Evolutionary conservation across 345 rosid species (phyloP), one percentile per base, ranked within the genome.

Genomic region (Cardamine chenopodiifolia): DNA sequence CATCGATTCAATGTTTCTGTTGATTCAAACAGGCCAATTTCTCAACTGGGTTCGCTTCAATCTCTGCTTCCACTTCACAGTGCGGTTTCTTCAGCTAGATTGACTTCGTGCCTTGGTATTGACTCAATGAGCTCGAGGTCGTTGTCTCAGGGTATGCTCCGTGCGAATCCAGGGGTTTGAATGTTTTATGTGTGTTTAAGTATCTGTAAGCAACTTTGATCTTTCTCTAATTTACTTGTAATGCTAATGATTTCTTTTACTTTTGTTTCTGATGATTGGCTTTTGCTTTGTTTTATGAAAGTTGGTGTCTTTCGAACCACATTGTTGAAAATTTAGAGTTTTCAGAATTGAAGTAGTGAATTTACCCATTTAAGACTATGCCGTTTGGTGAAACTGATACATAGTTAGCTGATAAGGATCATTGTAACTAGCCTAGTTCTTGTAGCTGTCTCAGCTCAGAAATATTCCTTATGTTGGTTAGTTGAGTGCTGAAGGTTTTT

Each of bases 101-200:
- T 90, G 71, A 87, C 89, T 17, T 90, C 94, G 4, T 87, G 94
- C 77, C 94, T 90, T 2, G 90, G 97, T 72, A 69, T 84, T 28
- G 89, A 92, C 79, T 75, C 93, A 19, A 81, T 60, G 56, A 82
- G 79, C 69, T 86, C 92, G n/a, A 86, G 92, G 82, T 92, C 93
- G 42, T 78, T 92, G 87, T 88, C 90, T 83, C 95, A 89, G 93
- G 97, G 93, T 88, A 90, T 86, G 94, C 84, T 88, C 42, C 83
- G 80, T 86, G 93, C 93, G 29, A 84, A 83, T 72, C 91, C 90
- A 66, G 93, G 95, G 26, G 26, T 25, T 25, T 25, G 26, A 25
- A 25, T 25, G 73, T 86, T 80, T 9, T 50, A 53, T 81, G 66
- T 68, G 72, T 83, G 56, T 11, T 49, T 82, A 78, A 67, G 44